These are phyloP conservation scores for Margaritispora aquatica DNA, from an alignment of 495 filamentous ascomycete species.

Conservation along the genomic window DNA sequence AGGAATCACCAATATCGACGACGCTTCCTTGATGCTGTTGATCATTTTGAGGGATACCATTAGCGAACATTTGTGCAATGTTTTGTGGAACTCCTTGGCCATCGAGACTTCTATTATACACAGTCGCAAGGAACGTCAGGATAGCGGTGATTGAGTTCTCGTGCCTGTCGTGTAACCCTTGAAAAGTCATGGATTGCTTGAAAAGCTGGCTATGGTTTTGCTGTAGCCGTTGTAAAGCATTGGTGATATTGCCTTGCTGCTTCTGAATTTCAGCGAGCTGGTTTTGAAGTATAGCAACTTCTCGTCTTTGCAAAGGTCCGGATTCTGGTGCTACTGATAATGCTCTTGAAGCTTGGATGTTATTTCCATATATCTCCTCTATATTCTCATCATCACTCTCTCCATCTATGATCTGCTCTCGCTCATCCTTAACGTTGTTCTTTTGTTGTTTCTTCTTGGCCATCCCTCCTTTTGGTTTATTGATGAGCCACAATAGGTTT, in stretches of 20 bases:
- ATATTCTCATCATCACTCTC: slow-evolving; percentile 58
- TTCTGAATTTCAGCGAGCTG: slow-evolving; percentile 77
- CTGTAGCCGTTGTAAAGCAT: slow-evolving; percentile 67
- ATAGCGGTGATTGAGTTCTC: slow-evolving; percentile 99
- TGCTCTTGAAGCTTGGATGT: slow-evolving; percentile 17
- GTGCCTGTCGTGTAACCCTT: slow-evolving; percentile 86
- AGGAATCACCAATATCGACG: slow-evolving; percentile 66
- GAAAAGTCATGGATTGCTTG: slow-evolving; percentile 83
- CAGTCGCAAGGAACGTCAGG: slow-evolving; percentile 90
- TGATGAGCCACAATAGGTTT: slow-evolving; percentile 93
- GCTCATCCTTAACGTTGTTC: slow-evolving; percentile 61
- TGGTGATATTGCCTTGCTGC: slow-evolving; percentile 78
- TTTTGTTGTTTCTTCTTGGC: slow-evolving; percentile 42
- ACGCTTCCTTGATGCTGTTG: slow-evolving; percentile 58
- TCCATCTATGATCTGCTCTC: slow-evolving; percentile 59
- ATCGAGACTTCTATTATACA: slow-evolving; percentile 72
- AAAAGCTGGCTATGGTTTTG: slow-evolving; percentile 85
- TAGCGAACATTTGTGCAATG: slow-evolving; percentile 65
- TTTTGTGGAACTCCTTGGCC: slow-evolving; percentile 56
- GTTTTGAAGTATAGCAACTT: slow-evolving; percentile 67
- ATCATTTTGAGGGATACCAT: slow-evolving; percentile 53
- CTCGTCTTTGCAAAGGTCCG: slow-evolving; percentile 61
- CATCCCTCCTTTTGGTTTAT: slow-evolving; percentile 77
- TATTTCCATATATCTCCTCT: slow-evolving; percentile 26
- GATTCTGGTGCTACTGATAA: slow-evolving; percentile 31